Evolutionary conservation across 495 filamentous ascomycete species (phyloP).

Genomic region (Elasticomyces elasticus): DNA sequence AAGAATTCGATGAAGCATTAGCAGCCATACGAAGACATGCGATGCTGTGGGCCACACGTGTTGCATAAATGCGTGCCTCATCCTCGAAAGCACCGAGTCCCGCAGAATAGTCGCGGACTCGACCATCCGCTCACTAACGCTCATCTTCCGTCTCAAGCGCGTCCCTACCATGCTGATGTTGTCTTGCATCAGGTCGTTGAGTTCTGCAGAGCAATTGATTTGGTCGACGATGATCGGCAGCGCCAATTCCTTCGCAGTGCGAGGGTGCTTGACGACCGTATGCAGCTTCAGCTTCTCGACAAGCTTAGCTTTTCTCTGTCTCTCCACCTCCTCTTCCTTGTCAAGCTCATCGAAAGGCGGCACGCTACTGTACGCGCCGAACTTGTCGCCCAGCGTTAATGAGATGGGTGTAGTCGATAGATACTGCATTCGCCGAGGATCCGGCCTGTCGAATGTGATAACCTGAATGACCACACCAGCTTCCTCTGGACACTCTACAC

Average conservation of each 20-base stretch:
- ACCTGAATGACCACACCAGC: constrained; percentile 64
- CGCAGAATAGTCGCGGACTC: constrained; percentile 81
- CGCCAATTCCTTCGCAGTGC: constrained; percentile 71
- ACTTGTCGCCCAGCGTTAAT: constrained; percentile 73
- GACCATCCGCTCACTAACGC: constrained; percentile 89
- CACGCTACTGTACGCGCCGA: constrained; percentile 27
- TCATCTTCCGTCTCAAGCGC: constrained; percentile 71
- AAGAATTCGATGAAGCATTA: constrained; percentile 70
- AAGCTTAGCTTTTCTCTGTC: constrained; percentile 47
- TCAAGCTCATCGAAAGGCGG: constrained; percentile 41
- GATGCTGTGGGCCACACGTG: constrained; percentile 74
- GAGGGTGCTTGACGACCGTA: constrained; percentile 63
- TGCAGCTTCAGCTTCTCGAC: constrained; percentile 88
- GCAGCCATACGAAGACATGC: constrained; percentile 58
- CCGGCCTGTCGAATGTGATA: constrained; percentile 77
- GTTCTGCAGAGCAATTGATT: constrained; percentile 89
- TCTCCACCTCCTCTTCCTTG: constrained; percentile 54
- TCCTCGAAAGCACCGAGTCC: constrained; percentile 57
- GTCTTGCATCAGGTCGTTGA: constrained; percentile 70
- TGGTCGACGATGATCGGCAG: constrained; percentile 81
- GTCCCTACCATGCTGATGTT: constrained; percentile 75
- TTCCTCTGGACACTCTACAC: constrained; percentile 57
- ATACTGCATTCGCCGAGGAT: constrained; percentile 89
- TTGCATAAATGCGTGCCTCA: constrained; percentile 60
- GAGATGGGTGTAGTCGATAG: constrained; percentile 86